Base-by-base conservation (phyloP, 129 eudicot genomes). In the Pittosporum tobira region DNA sequence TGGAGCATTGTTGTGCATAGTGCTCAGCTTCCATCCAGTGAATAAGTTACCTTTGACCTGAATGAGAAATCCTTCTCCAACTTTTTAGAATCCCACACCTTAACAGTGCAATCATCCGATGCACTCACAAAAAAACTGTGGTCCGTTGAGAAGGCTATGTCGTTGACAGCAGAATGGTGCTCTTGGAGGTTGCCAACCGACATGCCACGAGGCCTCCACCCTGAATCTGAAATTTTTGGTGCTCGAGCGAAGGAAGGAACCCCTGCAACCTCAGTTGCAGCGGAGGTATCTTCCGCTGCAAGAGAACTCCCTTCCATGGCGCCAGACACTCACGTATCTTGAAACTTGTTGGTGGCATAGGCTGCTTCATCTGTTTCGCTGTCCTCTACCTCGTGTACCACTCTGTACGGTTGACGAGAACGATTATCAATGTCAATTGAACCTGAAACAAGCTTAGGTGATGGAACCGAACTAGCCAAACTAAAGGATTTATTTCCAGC, bases 171-270 rank as follows among this genome's bases (percentile, higher is more conserved):
- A 57, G 99, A 91, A 2, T 84, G 76, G 56, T 91, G 99, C 73
- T 91, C 99, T 70, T 87, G 99, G 18, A 91, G 85, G 69, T 91
- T 96, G 4, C 96, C 99, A 59, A 91, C 94, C 76, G 87, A 72
- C 51, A 91, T 94, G 20, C 99, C 99, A 48, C 96, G 85, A 22
- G 99, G 99, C 65, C 83, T 76, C 99, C 99, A 91, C 44, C 99
- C 96, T 21, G 95, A 79, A 80, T 90, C 98, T 4, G 94, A 79
- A 67, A 75, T 65, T 25, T 75, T 71, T 5, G 79, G 70, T 47
- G 84, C 49, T 72, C 85, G 67, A 48, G 76, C 61, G 44, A n/a
- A n/a, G n/a, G n/a, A n/a, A n/a, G n/a, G n/a, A n/a, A n/a, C n/a
- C n/a, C n/a, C n/a, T n/a, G 72, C 21, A 43, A 63, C 61, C 51